Evolutionary conservation across 768 basidiomycete species (phyloP).

Genomic region (Trametes cingulata): DNA sequence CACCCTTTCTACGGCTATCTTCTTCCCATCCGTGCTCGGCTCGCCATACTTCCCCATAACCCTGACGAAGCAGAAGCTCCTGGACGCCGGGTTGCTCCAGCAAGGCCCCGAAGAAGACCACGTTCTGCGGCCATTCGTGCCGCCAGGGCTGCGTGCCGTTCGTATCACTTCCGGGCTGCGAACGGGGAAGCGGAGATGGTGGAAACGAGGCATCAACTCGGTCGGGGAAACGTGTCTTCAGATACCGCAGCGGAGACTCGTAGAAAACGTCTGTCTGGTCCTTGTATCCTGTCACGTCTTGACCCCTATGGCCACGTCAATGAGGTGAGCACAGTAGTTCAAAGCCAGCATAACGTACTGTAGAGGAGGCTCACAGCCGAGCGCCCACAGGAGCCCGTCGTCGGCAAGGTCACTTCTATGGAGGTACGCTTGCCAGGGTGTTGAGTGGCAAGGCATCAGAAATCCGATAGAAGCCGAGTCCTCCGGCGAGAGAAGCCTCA

Average conservation of each 20-base stretch:
- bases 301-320: constrained; percentile 39
- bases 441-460: constrained; percentile 96
- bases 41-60: constrained; percentile 27
- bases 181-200: constrained; percentile 54
- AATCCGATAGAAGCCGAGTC: constrained; percentile 66
- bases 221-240: constrained; percentile 65
- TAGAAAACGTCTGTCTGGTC: constrained; percentile 89
- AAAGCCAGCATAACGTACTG: too few species aligned
- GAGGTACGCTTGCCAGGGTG: constrained; percentile 87
- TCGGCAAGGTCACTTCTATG: constrained; percentile 67
- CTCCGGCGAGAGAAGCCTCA: constrained; percentile 53
- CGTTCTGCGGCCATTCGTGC: constrained; percentile 80
- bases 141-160: constrained; percentile 45
- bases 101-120: constrained; percentile 84
- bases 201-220: constrained; percentile 65
- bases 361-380: constrained; percentile 93
- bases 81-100: constrained; percentile 38
- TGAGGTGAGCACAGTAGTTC: too few species aligned
- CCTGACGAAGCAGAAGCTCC: constrained; percentile 14
- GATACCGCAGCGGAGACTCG: constrained; percentile 63
- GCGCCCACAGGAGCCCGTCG: constrained; percentile 66
- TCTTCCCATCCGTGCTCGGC: constrained; percentile 29
- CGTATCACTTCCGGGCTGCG: constrained; percentile 44
- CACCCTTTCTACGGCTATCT: constrained; percentile 28
- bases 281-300: constrained; percentile 56